Base-by-base conservation (phyloP, 2,329 filamentous ascomycete species). In the Ophiostoma populinum region DNA sequence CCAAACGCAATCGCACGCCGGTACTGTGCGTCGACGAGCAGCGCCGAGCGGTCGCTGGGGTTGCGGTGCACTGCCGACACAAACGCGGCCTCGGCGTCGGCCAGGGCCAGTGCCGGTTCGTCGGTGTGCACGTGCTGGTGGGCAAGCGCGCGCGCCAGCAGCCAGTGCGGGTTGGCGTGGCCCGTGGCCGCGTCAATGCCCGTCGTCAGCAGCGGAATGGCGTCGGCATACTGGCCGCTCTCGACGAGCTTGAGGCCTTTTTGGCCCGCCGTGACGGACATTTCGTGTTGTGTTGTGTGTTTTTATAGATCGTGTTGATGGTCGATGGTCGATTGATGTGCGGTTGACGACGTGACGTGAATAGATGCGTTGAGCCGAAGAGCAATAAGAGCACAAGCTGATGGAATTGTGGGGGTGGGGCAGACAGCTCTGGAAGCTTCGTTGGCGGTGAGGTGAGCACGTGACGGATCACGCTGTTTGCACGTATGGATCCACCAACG, bases 21-120 rank as follows among this genome's bases (percentile, higher is more conserved):
- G 47, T 90, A 71, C 48, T 94, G 82, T 2, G 81, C 77, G n/a
- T 82, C 70, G 30, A 75, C 65, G 52, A 94, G 82, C 20, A 79
- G 65, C 43, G 82, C 72, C 34, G 80, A 72, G 8, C 45, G 47
- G 38, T 45, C 47, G 22, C 47, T 41, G 47, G 76, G 79, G 21
- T 69, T 80, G 26, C 87, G 77, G 42, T 76, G 64, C 18, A 59
- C 59, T 3, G 75, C 77, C 4, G 65, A 56, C 24, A 65, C 56
- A 35, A 79, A 66, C 3, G 75, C 80, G 32, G 65, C 62, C 42
- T 83, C 71, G 24, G 77, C 74, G 53, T 86, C 80, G 25, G 58
- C 61, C 29, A 90, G 67, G 1, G 83, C 80, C 16, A 68, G 63
- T 3, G 70, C 60, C 37, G 70, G 64, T 34, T 72, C 60, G 44